Evolutionary conservation across 345 rosid genomes (phyloP), one percentile per base, ranked within the genome.

Genomic region (Rhizophora mangle): DNA sequence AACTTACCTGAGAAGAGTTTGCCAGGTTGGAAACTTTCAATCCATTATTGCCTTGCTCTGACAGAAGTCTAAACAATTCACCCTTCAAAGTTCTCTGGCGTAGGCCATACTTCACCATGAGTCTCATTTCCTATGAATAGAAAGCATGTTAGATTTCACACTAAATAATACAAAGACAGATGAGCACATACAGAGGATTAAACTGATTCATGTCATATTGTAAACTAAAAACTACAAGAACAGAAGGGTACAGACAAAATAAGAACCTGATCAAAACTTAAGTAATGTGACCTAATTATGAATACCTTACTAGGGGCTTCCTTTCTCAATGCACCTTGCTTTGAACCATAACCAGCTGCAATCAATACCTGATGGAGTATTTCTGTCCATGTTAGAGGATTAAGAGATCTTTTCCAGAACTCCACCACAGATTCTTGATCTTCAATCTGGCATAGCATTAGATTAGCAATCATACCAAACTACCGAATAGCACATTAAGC

Each of bases 271-370:
- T 24, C 19, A 27, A 60, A 56, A 24, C 16, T 36, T 6, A 5
- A 22, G 54, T 16, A 7, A 8, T 15, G 31, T 26, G 56, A 37
- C 8, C 58, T n/a, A 21, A 64, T 22, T 27, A 55, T 57, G 22
- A 66, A 67, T 73, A 95, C 99, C 97, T 89, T 86, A 74, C 85
- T 87, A 70, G 83, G 76, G 57, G 85, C 82, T 74, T 88, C 83
- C 74, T 74, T 84, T 57, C 82, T 85, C 13, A 47, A 61, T 59
- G 85, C 65, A 67, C 84, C 84, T 65, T 82, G 85, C 74, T 79
- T 82, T 68, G 96, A 85, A 69, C 96, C 96, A 86, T 84, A 90
- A 65, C 99, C 99, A 79, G 96, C 99, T 53, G 97, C 96, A 67
- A 88, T 83, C 75, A 84, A 75, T 72, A 92, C 80, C 84, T 90